phyloP scores from a whole-genome alignment of 257 asterid species.

The Eustoma russellianum region DNA sequence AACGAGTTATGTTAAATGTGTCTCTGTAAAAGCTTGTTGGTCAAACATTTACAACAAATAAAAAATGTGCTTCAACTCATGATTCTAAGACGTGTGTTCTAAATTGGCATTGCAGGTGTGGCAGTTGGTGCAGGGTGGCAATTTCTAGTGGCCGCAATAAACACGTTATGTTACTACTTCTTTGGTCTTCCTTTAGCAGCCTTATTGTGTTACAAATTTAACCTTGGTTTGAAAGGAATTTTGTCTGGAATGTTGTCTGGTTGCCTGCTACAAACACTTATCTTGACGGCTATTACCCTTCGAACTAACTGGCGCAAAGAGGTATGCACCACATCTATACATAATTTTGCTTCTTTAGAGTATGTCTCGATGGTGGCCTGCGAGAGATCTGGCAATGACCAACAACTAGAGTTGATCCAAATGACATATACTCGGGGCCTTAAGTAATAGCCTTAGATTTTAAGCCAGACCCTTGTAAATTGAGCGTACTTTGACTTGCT shows the following conservation, averaged over 20 bases:
- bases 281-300: constrained; percentile 25
- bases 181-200: constrained; percentile 84
- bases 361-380: background rate
- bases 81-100: background rate
- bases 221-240: constrained; percentile 59
- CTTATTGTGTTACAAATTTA: constrained; percentile 51
- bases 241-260: constrained; percentile 82
- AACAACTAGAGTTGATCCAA: background rate
- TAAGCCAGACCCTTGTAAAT: background rate
- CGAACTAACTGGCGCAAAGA: constrained; percentile 59
- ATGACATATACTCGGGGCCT: background rate
- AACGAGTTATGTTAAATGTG: too few species aligned
- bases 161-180: constrained; percentile 42
- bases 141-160: constrained; percentile 55
- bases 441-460: too few species aligned
- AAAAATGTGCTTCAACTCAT: too few species aligned
- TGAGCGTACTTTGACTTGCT: background rate
- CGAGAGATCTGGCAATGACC: too few species aligned
- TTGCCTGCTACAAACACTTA: constrained; percentile 51
- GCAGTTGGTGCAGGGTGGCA: constrained; percentile 99
- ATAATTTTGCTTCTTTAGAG: background rate
- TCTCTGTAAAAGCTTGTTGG: too few species aligned
- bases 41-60: too few species aligned
- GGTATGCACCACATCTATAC: constrained; percentile 19
- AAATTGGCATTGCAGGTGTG: constrained; percentile 46